Conservation (phyloP, 1,139 yeast species). For the Magnusiomyces sp. region DNA sequence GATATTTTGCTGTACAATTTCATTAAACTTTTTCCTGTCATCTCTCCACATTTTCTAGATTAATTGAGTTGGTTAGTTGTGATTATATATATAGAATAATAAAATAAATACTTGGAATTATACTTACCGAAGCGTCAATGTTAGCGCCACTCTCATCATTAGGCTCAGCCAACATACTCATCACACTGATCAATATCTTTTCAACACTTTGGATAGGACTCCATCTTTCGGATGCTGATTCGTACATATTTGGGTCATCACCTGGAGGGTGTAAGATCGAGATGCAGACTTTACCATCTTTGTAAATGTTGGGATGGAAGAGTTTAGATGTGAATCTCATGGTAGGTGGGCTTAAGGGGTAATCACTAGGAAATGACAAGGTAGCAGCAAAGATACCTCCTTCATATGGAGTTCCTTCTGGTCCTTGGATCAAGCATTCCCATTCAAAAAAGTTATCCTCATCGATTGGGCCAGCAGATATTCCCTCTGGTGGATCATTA, state of each 20-base stretch:
- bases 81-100: background rate
- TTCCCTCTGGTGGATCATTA: constrained; percentile 89
- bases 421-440: constrained; percentile 92
- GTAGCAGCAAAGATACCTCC: constrained; percentile 87
- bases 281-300: constrained; percentile 93
- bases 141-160: constrained; percentile 96
- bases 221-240: constrained; percentile 94
- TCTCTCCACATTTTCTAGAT: constrained; percentile 75
- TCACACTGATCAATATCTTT: constrained; percentile 82
- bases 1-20: constrained; percentile 58
- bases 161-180: constrained; percentile 73
- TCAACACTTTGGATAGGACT: constrained; percentile 96
- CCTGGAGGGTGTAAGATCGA: constrained; percentile 94
- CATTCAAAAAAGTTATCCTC: constrained; percentile 79
- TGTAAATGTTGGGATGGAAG: constrained; percentile 86
- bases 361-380: constrained; percentile 75
- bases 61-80: background rate
- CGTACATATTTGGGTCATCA: constrained; percentile 93
- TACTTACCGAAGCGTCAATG: constrained; percentile 69
- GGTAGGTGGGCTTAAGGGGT: constrained; percentile 86
- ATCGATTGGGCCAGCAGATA: constrained; percentile 80
- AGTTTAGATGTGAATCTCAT: constrained; percentile 78
- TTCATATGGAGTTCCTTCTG: constrained; percentile 87
- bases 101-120: background rate
- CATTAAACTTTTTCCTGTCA: constrained; percentile 56